A percentile compares a stretch with the other conserved stretches of the same genome.
phyloP scores from a whole-genome alignment of 768 basidiomycete genomes.

The Naematelia aurantialba region DNA sequence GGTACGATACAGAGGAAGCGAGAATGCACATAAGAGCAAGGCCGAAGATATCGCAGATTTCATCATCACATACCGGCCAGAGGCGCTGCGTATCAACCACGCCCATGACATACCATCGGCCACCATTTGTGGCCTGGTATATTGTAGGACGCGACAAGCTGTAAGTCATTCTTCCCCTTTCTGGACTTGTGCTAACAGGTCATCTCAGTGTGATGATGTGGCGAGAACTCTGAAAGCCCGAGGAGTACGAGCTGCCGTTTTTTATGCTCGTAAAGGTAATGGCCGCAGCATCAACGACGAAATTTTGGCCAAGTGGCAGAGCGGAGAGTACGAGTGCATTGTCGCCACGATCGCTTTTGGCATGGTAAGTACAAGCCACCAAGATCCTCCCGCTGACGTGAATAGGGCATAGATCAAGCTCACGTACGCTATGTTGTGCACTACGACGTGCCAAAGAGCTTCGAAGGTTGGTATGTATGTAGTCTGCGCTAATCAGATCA shows the following conservation, averaged over 20 bases:
- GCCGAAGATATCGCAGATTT: slow-evolving; percentile 40
- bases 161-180: slow-evolving; percentile 31
- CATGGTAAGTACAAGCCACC: slow-evolving; percentile 41
- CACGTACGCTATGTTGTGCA: slow-evolving; percentile 51
- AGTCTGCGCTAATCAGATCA: slow-evolving; percentile 22
- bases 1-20: slow-evolving; percentile 31
- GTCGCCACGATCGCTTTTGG: slow-evolving; percentile 51
- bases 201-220: slow-evolving; percentile 46
- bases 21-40: slow-evolving; percentile 15
- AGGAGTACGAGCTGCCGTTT: slow-evolving; percentile 36
- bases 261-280: no score
- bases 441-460: slow-evolving; percentile 49
- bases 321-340: slow-evolving; percentile 27
- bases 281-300: slow-evolving; percentile 14
- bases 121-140: slow-evolving; percentile 46
- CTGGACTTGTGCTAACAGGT: no score
- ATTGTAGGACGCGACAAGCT: slow-evolving; percentile 35
- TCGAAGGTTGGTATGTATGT: slow-evolving; percentile 42
- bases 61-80: slow-evolving; percentile 28
- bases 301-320: slow-evolving; percentile 29
- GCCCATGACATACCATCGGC: slow-evolving; percentile 21
- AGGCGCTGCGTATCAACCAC: slow-evolving; percentile 19
- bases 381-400: slow-evolving; percentile 1
- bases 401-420: slow-evolving; percentile 50
- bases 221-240: slow-evolving; percentile 25